Conservation (phyloP, 2,329 filamentous ascomycete genomes). For the Fusarium robinianum region DNA sequence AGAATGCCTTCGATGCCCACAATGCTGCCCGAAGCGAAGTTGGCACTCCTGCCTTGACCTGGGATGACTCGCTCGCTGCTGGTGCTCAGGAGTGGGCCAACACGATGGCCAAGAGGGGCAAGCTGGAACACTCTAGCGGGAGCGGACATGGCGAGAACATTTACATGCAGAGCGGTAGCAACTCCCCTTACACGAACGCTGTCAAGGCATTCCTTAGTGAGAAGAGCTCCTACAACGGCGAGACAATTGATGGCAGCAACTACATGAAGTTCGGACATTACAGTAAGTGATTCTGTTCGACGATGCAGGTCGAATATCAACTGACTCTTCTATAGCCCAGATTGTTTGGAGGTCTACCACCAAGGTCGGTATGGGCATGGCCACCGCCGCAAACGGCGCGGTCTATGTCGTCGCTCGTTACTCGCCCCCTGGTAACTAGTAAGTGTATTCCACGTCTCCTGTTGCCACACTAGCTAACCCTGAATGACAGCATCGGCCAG, state of each 20-base stretch:
- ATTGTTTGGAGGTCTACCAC: slow-evolving; percentile 33
- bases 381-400: slow-evolving; percentile 21
- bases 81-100: slow-evolving; percentile 32
- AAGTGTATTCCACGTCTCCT: slow-evolving; percentile 8
- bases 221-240: slow-evolving; percentile 32
- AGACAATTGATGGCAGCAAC: slow-evolving; percentile 27
- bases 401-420: slow-evolving; percentile 34
- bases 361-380: slow-evolving; percentile 34
- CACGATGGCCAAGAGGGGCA: slow-evolving; percentile 27
- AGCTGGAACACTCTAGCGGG: slow-evolving; percentile 24
- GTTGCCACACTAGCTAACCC: slow-evolving; percentile 15
- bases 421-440: slow-evolving; percentile 34
- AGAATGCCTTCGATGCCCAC: slow-evolving; percentile 33
- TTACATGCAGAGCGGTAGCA: slow-evolving; percentile 23
- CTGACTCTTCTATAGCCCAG: slow-evolving; percentile 19
- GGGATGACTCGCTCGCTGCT: slow-evolving; percentile 30
- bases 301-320: background rate
- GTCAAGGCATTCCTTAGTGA: slow-evolving; percentile 30
- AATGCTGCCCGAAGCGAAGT: slow-evolving; percentile 33
- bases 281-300: slow-evolving; percentile 12
- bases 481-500: slow-evolving; percentile 22
- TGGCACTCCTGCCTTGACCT: slow-evolving; percentile 23
- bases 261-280: slow-evolving; percentile 33
- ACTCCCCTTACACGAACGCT: slow-evolving; percentile 23
- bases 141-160: slow-evolving; percentile 34